A percentile compares a stretch with the other conserved stretches of the same genome.
Conservation (phyloP, 768 basidiomycete species). For the Nidularia sp. region DNA sequence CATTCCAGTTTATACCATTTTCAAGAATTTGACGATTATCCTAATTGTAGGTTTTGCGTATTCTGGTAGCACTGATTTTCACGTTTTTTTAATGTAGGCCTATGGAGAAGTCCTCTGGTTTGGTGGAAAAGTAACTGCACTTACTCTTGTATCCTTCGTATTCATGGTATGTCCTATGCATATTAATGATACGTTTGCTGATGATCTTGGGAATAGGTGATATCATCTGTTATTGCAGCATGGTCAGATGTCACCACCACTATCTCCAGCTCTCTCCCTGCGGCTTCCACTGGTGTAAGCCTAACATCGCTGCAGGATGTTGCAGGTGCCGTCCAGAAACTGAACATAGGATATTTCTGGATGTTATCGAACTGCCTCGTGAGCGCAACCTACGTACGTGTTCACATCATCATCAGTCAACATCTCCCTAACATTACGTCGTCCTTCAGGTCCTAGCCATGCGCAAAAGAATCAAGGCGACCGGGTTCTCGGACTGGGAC, state of each 20-base stretch:
- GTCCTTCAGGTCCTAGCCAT: constrained; percentile 77
- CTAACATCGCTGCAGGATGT: constrained; percentile 33
- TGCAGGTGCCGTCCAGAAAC: constrained; percentile 37
- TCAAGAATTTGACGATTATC: constrained; percentile 99
- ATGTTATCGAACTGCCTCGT: constrained; percentile 91
- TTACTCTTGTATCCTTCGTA: constrained; percentile 86
- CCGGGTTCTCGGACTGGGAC: constrained; percentile 97
- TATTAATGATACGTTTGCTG: no score
- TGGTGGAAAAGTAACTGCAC: constrained; percentile 78
- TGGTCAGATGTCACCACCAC: constrained; percentile 77
- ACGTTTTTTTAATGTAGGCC: constrained; percentile 45
- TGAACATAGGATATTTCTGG: constrained; percentile 91
- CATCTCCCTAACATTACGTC: not conserved
- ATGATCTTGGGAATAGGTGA: constrained; percentile 45
- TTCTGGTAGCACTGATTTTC: constrained; percentile 1
- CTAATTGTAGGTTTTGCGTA: constrained; percentile 66
- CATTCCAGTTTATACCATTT: constrained; percentile 98
- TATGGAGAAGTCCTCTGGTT: constrained; percentile 99
- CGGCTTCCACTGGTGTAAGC: constrained; percentile 26
- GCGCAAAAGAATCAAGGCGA: constrained; percentile 94
- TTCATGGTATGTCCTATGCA: constrained; percentile 67
- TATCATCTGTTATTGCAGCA: constrained; percentile 96
- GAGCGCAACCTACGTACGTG: constrained; percentile 84
- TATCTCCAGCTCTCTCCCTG: constrained; percentile 29
- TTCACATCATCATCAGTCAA: not conserved